A percentile compares a stretch with the other conserved stretches of the same genome.
Evolutionary conservation across 106 monocot species (phyloP).

Genomic region (Phalaenopsis equestris): DNA sequence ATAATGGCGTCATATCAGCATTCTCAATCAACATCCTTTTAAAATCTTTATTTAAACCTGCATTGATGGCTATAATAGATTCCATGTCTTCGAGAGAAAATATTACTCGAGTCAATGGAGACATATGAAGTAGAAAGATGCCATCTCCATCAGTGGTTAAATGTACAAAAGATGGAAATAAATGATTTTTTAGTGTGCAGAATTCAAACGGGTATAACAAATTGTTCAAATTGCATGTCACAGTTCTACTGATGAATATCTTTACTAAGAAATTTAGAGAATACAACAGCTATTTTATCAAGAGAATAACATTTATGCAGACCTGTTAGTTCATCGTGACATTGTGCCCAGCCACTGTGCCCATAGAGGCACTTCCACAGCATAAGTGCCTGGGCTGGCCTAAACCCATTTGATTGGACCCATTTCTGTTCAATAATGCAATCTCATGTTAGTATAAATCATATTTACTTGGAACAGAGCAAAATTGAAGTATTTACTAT

Average conservation of each 20-base stretch:
- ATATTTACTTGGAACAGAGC: background rate
- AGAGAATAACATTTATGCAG: background rate
- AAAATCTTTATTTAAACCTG: constrained; percentile 94
- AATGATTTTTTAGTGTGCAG: background rate
- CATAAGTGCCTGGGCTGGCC: constrained; percentile 88
- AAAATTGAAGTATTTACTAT: background rate
- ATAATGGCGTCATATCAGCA: constrained; percentile 49
- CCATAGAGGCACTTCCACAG: constrained; percentile 94
- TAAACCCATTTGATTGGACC: constrained; percentile 82
- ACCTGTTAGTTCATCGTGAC: constrained; percentile 75
- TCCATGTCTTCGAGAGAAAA: background rate
- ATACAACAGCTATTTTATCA: background rate
- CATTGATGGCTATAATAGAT: background rate
- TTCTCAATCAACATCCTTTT: constrained; percentile 63
- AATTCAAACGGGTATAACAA: background rate
- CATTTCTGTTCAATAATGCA: constrained; percentile 50
- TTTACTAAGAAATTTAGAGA: background rate
- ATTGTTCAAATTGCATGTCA: background rate
- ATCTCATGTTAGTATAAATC: background rate
- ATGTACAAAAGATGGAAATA: background rate
- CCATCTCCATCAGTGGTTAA: background rate
- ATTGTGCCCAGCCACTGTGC: constrained; percentile 66
- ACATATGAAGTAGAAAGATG: background rate
- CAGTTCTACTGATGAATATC: too few species aligned
- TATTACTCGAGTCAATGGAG: background rate